Evolutionary conservation across 108 stramenopile species (phyloP).

Genomic region (Cyclotella sp.): DNA sequence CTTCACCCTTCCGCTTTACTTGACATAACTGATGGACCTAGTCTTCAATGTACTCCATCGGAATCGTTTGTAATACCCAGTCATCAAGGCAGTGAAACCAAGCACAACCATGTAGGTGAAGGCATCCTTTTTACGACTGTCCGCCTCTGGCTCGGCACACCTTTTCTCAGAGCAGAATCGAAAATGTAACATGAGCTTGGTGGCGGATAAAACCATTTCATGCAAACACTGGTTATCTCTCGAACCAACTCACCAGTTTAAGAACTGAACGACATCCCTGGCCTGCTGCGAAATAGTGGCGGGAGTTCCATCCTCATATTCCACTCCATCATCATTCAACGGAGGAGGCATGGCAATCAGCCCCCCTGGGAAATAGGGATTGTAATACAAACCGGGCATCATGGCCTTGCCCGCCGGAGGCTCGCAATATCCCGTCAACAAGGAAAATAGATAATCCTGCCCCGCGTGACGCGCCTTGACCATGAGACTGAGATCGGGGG

Average conservation of each 20-base stretch:
- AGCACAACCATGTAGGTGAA: conserved; percentile 88
- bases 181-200: neutral
- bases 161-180: conserved; percentile 32
- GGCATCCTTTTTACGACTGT: conserved; percentile 96
- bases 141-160: conserved; percentile 97
- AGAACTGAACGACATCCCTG: conserved; percentile 86
- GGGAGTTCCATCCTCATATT: conserved; percentile 97
- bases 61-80: conserved; percentile 98
- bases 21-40: conserved; percentile 94
- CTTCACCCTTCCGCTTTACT: conserved; percentile 38
- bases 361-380: conserved; percentile 97
- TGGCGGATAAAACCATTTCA: conserved; percentile 15
- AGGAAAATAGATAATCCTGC: conserved; percentile 95
- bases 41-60: conserved; percentile 98
- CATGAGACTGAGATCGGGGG: conserved; percentile 98
- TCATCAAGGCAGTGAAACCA: conserved; percentile 80
- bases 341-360: conserved; percentile 99
- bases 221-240: neutral
- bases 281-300: conserved; percentile 97
- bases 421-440: conserved; percentile 97
- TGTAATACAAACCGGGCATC: conserved; percentile 96
- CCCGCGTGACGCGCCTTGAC: conserved; percentile 98
- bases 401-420: conserved; percentile 96
- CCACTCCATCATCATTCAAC: conserved; percentile 95
- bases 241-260: conserved; percentile 67